phyloP scores from a whole-genome alignment of 2,329 filamentous ascomycete genomes.

The Colletotrichum liriopes region DNA sequence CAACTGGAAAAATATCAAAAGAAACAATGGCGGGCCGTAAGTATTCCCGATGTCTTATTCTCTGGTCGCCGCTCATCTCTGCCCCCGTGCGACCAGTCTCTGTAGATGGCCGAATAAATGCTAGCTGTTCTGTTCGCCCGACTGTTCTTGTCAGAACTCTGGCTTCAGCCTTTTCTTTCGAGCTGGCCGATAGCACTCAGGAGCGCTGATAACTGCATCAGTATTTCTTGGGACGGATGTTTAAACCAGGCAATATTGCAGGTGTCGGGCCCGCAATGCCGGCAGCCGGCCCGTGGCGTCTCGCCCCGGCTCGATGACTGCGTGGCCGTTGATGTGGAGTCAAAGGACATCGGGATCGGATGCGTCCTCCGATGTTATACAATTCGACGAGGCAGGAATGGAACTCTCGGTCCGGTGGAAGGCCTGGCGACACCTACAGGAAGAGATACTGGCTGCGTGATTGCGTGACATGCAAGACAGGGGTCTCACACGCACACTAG shows the following conservation, averaged over 20 bases:
- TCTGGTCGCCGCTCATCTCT: not conserved
- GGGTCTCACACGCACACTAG: not conserved
- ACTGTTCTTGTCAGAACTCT: not conserved
- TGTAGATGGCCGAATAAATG: too few species aligned
- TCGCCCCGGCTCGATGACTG: not conserved
- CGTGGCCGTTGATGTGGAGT: constrained; percentile 1
- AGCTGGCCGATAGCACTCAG: not conserved
- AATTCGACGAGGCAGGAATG: not conserved
- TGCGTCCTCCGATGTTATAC: not conserved
- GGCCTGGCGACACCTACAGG: not conserved
- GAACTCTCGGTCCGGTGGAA: not conserved
- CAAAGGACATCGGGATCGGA: not conserved
- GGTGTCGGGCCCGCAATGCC: not conserved
- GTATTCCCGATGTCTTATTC: not conserved
- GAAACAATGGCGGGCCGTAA: not conserved
- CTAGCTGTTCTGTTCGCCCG: not conserved
- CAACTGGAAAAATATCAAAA: not conserved
- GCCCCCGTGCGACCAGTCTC: not conserved
- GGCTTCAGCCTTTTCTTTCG: not conserved
- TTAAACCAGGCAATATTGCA: not conserved
- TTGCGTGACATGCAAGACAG: constrained; percentile 3
- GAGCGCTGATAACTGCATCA: not conserved
- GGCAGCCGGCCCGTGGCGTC: not conserved
- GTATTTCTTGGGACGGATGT: too few species aligned
- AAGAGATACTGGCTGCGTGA: not conserved